Conservation (phyloP, 345 rosid genomes). For the Murraya koenigii region DNA sequence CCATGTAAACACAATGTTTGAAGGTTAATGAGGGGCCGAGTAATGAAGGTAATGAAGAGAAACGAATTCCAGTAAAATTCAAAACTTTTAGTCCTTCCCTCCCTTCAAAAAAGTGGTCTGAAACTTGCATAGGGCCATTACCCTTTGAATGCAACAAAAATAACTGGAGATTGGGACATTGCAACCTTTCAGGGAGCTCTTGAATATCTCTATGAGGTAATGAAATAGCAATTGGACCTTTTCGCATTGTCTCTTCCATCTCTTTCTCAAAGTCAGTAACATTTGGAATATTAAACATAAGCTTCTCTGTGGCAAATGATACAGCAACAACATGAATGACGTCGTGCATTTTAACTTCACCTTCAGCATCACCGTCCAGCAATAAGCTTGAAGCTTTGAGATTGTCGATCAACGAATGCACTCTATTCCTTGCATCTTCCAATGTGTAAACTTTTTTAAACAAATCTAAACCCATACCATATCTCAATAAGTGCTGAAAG, state of each 20-base stretch:
- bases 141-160: background rate
- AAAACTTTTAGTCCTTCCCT: conserved; percentile 23
- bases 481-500: background rate
- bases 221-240: background rate
- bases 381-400: conserved; percentile 26
- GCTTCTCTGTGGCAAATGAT: conserved; percentile 1
- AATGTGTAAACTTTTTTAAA: background rate
- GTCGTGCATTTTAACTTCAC: conserved; percentile 25
- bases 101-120: conserved; percentile 7
- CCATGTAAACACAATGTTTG: conserved; percentile 3
- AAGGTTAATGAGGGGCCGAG: background rate
- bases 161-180: conserved; percentile 11
- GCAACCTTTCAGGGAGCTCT: conserved; percentile 7
- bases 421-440: background rate
- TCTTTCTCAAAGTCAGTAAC: background rate
- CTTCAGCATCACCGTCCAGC: background rate
- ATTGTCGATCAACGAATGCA: background rate
- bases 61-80: background rate
- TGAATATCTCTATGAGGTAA: background rate
- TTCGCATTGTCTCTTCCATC: background rate
- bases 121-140: background rate
- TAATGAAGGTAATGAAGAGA: conserved; percentile 16
- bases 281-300: background rate
- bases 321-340: conserved; percentile 10
- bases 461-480: conserved; percentile 15